phyloP scores from a whole-genome alignment of 1,284 basidiomycete genomes.

The Salmacisia buchloeana region DNA sequence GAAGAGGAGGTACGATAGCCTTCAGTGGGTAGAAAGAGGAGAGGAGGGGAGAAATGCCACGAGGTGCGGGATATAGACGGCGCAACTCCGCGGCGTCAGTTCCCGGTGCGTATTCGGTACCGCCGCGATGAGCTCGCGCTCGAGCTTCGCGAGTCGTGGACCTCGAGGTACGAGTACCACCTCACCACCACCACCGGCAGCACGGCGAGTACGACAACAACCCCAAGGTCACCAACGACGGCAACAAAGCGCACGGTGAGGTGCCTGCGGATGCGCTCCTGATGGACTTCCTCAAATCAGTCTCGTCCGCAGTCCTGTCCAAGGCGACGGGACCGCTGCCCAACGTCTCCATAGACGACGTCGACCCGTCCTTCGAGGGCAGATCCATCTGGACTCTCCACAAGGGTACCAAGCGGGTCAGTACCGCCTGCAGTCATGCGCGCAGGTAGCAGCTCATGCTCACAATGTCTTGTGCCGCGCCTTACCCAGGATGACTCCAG shows the following conservation, averaged over 20 bases:
- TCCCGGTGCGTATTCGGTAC: too few species aligned
- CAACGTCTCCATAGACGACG: constrained; percentile 77
- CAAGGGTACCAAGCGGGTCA: constrained; percentile 77
- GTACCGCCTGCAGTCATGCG: constrained; percentile 32
- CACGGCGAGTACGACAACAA: too few species aligned
- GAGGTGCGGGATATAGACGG: neutral
- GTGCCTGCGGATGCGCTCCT: neutral
- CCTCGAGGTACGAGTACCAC: too few species aligned
- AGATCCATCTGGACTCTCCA: constrained; percentile 76
- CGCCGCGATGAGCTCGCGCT: too few species aligned
- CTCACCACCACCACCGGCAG: too few species aligned
- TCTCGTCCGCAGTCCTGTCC: constrained; percentile 77
- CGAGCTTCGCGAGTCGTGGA: too few species aligned
- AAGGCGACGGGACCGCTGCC: constrained; percentile 76
- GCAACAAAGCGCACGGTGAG: too few species aligned
- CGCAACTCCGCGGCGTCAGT: too few species aligned
- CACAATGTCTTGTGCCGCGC: neutral
- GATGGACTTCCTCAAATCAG: constrained; percentile 78
- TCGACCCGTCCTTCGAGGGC: constrained; percentile 64
- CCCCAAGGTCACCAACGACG: too few species aligned
- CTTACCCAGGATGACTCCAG: constrained; percentile 65
- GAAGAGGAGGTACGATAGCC: too few species aligned
- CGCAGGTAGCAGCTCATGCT: too few species aligned
- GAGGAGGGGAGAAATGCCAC: neutral
- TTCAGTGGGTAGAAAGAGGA: neutral